phyloP scores from a whole-genome alignment of 768 basidiomycete genomes.

The Russula vinacea region DNA sequence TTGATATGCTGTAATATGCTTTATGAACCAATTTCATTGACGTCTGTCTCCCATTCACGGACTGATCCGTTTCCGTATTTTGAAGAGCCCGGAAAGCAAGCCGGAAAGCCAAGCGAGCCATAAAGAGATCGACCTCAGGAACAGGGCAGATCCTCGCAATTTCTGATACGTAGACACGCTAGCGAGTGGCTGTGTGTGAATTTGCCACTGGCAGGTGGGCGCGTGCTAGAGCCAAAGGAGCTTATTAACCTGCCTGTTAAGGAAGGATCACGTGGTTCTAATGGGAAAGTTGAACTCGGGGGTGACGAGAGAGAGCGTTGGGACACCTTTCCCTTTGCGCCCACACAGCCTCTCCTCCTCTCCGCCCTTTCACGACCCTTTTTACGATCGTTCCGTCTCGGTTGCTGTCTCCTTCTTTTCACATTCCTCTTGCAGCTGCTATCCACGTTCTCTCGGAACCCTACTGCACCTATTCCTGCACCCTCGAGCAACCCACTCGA shows the following conservation, averaged over 20 bases:
- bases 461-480: constrained; percentile 27
- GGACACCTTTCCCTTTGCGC: background rate
- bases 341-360: background rate
- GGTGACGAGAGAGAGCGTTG: background rate
- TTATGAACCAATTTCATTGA: background rate
- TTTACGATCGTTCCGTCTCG: background rate
- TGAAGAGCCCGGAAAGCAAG: background rate
- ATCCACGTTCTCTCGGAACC: constrained; percentile 25
- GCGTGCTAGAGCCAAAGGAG: background rate
- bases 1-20: constrained; percentile 11
- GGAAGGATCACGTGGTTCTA: constrained; percentile 2
- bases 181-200: background rate
- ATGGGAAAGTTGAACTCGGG: constrained; percentile 6
- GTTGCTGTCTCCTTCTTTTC: background rate
- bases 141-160: background rate
- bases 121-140: background rate
- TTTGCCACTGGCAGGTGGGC: background rate
- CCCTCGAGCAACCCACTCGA: constrained; percentile 15
- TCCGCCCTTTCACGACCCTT: background rate
- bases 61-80: background rate
- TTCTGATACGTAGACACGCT: background rate
- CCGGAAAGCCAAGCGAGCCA: background rate
- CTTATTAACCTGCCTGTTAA: too few species aligned
- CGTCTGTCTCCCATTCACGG: background rate
- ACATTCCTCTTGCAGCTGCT: constrained; percentile 5